Conservation (phyloP, 176 grass and related monocot genomes). For the Carex kokanica region DNA sequence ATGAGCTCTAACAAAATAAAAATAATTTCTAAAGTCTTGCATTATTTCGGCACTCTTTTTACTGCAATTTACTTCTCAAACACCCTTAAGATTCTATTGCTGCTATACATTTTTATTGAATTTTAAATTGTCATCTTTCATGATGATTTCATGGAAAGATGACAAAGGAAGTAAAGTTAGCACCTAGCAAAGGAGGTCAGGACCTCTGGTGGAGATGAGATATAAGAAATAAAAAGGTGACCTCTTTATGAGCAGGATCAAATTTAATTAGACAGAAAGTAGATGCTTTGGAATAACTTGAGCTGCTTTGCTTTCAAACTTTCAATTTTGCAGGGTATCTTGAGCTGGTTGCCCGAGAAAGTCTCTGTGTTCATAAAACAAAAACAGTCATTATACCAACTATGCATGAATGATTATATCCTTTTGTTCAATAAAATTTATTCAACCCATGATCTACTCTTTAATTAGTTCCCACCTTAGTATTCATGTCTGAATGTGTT, state of each 20-base stretch:
- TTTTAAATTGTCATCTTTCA: constrained; percentile 8
- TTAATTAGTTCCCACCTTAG: no score
- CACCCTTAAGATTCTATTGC: neutral
- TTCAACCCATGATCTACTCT: no score
- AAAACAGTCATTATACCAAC: no score
- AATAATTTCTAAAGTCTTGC: no score
- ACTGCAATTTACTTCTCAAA: neutral
- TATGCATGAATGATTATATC: no score
- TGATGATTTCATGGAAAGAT: constrained; percentile 11
- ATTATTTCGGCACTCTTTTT: no score
- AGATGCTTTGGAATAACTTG: constrained; percentile 24
- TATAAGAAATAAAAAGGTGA: neutral
- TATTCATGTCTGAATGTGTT: no score
- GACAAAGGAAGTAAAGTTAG: neutral
- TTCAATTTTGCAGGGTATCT: constrained; percentile 9
- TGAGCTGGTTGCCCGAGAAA: neutral
- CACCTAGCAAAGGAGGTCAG: constrained; percentile 1
- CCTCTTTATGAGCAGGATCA: neutral
- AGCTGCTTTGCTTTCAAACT: neutral
- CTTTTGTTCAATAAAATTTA: no score
- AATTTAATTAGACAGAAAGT: neutral
- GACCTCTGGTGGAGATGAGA: neutral
- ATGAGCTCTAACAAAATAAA: no score
- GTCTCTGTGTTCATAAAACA: no score
- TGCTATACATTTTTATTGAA: neutral